Evolutionary conservation across 805 yeast species (phyloP), one percentile per base, ranked within the genome.

Genomic region (Candida tallmaniae): DNA sequence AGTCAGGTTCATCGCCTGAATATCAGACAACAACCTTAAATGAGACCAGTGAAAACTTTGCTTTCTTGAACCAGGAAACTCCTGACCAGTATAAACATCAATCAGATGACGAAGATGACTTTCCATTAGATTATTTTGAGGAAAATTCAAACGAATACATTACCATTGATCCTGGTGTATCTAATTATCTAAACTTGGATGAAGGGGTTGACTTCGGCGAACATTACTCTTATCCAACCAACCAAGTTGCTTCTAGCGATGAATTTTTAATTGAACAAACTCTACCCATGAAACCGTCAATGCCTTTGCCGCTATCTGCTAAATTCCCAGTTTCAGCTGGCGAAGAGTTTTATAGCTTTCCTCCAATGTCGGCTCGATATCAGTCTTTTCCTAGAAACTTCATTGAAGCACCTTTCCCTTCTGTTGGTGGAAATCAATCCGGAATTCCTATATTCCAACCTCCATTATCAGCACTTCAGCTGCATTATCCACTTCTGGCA

Each of bases 71-170:
- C 14, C 45, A 47, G 23, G 52, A 45, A 9, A 51, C 58, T 6
- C 58, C 54, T 4, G 46, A 47, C 3, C 56, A 59, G 28, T 37
- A 39, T 23, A 50, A 51, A 29, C 77, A 74, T 27, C 80, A 78
- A 41, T 86, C 79, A 48, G 65, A 60, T 17, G 65, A 60, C 16
- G 80, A 75, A 31, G 82, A 79, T 40, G 88, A 80, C 48, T 81
- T 81, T 58, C 88, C 89, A 3, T 55, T 82, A 36, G 88, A 81
- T 45, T 80, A 78, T 50, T 70, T 81, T 19, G 32, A 43, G 27
- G 47, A 40, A 30, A 22, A 27, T 14, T 58, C 61, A 6, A 51
- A 50, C 30, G 58, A 53, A 2, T 54, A 44, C 31, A 47, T 54
- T 10, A 42, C 43, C n/a, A 37, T 56, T 11, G 60, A 56, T 31